Base-by-base conservation (phyloP, 2,329 filamentous ascomycete species). In the Fusarium sp. region DNA sequence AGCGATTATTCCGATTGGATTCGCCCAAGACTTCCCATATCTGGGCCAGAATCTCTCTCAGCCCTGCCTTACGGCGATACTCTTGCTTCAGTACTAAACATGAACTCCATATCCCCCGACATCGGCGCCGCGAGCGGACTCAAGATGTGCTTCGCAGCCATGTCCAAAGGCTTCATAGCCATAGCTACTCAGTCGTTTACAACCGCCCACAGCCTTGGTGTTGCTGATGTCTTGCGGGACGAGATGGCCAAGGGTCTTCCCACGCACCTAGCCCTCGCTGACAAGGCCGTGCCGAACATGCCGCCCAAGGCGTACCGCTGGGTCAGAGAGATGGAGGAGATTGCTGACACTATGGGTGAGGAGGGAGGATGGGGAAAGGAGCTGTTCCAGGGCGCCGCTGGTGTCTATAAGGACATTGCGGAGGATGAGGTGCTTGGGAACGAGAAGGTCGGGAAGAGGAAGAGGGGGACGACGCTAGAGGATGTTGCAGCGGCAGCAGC, bases 251-350 rank as follows among this genome's bases (percentile, higher is more conserved):
- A 79, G 9, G 80, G 84, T 62, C 81, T 82, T 53, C 87, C 90
- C 0, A 75, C 74, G 2, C 78, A 82, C 34, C 81, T 83, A 13
- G 76, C 79, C 25, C 75, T 79, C 54, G 86, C 83, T 0, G 83
- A 87, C 71, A 81, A 76, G 31, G 80, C 84, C 2, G 80, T 92
- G 8, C 81, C 85, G 4, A 81, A 78, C 13, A 91, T 93, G 85
- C 84, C 90, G 23, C 87, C 88, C 7, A 94, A 93, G 79, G 91
- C 91, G 16, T 93, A 93, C 77, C 83, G 91, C 10, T 94, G 91
- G 91, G 89, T 92, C 0, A 82, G 84, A 33, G 91, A 93, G 81
- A 93, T 94, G 91, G 85, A 89, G 71, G 88, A 93, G 82, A 93
- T 94, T 74, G 87, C 86, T 4, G 81, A 84, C 62, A 91, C 89